Base-by-base conservation (phyloP, 495 filamentous ascomycete genomes). In the Choiromyces venosus region DNA sequence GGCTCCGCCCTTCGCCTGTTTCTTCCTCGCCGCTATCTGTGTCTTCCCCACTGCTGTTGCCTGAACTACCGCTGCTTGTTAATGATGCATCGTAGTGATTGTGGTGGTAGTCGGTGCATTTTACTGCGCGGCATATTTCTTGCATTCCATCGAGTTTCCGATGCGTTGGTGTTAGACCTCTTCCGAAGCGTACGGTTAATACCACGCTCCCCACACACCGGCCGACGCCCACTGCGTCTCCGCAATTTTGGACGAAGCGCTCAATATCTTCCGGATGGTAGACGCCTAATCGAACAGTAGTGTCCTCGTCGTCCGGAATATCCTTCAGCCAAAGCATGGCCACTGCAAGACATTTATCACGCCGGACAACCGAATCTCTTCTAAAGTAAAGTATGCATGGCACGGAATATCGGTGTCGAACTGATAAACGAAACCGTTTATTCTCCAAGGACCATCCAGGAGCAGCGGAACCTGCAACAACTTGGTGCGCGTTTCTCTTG, bases 301-400 rank as follows among this genome's bases (percentile, higher is more conserved):
- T 77, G 33, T 88, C 86, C 78, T 90, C 87, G 64, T 89, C 89
- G 61, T 92, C 90, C 0, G 85, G 85, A 0, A 92, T 83, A 37
- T 89, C 87, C 65, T 87, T 86, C 19, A 92, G 84, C 90, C 91
- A 92, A 10, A 91, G 80, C 4, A 91, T 83, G 0, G 86, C 88
- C 67, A 91, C 87, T 0, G 87, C 90, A 0, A 86, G 82, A 0
- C 86, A 88, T 38, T 86, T 86, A 67, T 90, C 87, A 0, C 81
- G 75, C 35, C 85, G 81, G 0, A 88, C 46, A 18, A 82, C 83
- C 21, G 84, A 85, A 74, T 86, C 82, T 19, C 84, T 83, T 9
- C 79, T 83, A 77, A 91, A 91, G 74, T 91, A 87, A 35, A 91
- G 77, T n/a, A 90, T 82, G 42, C 91, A 76, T 37, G 86, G 83